Evolutionary conservation across 2,329 filamentous ascomycete species (phyloP).

Genomic region (Diaporthe humulicola): DNA sequence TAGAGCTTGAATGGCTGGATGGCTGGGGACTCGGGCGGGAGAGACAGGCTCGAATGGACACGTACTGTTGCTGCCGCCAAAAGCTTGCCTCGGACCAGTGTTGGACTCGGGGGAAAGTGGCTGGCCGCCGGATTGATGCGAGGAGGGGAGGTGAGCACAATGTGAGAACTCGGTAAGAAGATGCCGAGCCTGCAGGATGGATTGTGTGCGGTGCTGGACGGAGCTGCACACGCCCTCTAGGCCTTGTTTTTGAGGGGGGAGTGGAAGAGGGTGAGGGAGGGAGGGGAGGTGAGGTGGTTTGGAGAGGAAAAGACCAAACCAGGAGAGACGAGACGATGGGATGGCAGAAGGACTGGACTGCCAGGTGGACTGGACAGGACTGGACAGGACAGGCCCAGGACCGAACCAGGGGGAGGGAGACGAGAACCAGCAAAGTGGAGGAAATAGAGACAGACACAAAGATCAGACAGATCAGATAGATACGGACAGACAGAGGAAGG

Average conservation of each 20-base stretch:
- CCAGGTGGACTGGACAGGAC: constrained; percentile 28
- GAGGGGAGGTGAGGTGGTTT: constrained; percentile 28
- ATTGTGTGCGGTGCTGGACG: constrained; percentile 14
- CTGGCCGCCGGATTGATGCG: constrained; percentile 18
- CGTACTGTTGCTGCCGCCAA: constrained; percentile 32
- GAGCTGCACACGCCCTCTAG: constrained; percentile 35
- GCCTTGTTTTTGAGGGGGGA: constrained; percentile 1
- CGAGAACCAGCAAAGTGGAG: constrained; percentile 26
- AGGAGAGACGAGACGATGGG: constrained; percentile 19
- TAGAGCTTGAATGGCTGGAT: not conserved
- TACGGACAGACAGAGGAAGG: not conserved
- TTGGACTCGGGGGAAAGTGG: constrained; percentile 27
- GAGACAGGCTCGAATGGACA: not conserved
- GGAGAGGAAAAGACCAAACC: constrained; percentile 26
- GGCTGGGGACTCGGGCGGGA: not conserved
- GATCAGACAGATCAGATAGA: constrained; percentile 28
- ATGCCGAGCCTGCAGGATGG: constrained; percentile 31
- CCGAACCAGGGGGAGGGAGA: constrained; percentile 32
- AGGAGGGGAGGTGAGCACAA: constrained; percentile 21
- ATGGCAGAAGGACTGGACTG: constrained; percentile 14
- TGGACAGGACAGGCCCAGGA: constrained; percentile 28
- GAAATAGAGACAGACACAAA: constrained; percentile 31
- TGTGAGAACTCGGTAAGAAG: constrained; percentile 31
- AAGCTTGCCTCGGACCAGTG: constrained; percentile 17
- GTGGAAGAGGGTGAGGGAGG: constrained; percentile 13